Percentiles rank a stretch among this genome's conserved stretches.
Evolutionary conservation across 1,284 basidiomycete genomes (phyloP).

Genomic region (Acaromyces ingoldii): DNA sequence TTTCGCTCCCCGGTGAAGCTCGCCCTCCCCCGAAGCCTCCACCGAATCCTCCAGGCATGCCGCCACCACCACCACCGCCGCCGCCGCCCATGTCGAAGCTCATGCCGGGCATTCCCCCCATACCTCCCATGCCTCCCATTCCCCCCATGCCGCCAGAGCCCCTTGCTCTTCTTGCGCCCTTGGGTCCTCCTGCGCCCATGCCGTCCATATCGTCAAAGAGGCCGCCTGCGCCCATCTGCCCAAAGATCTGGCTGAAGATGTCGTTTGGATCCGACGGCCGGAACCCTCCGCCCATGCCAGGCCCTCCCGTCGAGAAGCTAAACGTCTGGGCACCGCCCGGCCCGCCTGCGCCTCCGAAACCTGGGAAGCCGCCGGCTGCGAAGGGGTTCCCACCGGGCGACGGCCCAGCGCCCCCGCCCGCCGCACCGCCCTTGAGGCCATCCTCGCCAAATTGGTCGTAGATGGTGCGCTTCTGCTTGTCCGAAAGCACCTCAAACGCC

Average conservation of each 20-base stretch:
- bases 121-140: constrained; percentile 33
- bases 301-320: constrained; percentile 30
- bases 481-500: constrained; percentile 91
- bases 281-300: constrained; percentile 44
- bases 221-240: constrained; percentile 2
- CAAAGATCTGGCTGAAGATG: constrained; percentile 70
- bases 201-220: constrained; percentile 15
- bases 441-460: constrained; percentile 97
- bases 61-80: constrained; percentile 1
- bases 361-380: constrained; percentile 19
- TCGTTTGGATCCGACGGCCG: constrained; percentile 70
- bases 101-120: constrained; percentile 35
- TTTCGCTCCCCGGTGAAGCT: not conserved
- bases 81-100: constrained; percentile 15
- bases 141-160: constrained; percentile 40
- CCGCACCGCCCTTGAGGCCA: constrained; percentile 67
- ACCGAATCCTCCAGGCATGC: no score
- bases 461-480: constrained; percentile 83
- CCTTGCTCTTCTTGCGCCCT: not conserved
- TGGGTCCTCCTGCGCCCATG: constrained; percentile 2
- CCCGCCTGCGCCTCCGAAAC: constrained; percentile 25
- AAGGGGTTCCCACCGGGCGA: constrained; percentile 7
- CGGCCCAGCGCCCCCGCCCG: constrained; percentile 50
- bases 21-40: no score
- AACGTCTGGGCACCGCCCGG: constrained; percentile 30